Percentiles rank a stretch among this genome's conserved stretches.
Conservation (phyloP, 768 basidiomycete species). For the Mycena maculata region DNA sequence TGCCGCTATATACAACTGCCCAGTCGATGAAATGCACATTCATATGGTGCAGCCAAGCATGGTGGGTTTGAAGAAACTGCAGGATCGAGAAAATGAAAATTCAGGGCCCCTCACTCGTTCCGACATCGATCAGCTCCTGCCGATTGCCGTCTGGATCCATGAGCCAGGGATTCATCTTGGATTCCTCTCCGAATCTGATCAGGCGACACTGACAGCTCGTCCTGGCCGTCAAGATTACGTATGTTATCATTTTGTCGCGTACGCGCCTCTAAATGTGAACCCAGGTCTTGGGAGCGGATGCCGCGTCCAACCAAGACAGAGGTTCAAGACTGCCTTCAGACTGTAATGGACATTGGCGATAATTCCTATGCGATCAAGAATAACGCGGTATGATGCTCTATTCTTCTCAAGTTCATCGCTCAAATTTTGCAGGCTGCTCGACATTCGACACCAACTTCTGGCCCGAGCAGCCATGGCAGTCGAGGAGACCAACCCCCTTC, state of each 20-base stretch:
- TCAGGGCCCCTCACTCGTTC: background rate
- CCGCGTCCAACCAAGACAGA: too few species aligned
- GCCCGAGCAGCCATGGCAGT: too few species aligned
- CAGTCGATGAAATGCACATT: background rate
- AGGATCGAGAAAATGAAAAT: background rate
- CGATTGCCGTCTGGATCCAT: background rate
- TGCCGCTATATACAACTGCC: background rate
- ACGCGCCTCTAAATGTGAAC: too few species aligned
- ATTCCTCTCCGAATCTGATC: background rate
- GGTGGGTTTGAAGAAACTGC: background rate
- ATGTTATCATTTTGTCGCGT: background rate
- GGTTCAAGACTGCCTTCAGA: too few species aligned
- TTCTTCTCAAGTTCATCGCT: background rate
- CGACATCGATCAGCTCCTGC: background rate
- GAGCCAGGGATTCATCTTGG: slow-evolving; percentile 20
- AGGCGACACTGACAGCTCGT: background rate
- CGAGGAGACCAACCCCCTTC: too few species aligned
- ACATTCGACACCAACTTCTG: too few species aligned
- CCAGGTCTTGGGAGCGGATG: too few species aligned
- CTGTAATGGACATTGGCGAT: too few species aligned
- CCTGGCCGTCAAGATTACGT: slow-evolving; percentile 12
- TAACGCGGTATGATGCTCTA: too few species aligned
- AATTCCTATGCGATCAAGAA: too few species aligned
- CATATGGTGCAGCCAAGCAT: background rate
- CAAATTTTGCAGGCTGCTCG: background rate